Conservation (phyloP, 2,329 filamentous ascomycete species). For the Mycocentrospora acerina region DNA sequence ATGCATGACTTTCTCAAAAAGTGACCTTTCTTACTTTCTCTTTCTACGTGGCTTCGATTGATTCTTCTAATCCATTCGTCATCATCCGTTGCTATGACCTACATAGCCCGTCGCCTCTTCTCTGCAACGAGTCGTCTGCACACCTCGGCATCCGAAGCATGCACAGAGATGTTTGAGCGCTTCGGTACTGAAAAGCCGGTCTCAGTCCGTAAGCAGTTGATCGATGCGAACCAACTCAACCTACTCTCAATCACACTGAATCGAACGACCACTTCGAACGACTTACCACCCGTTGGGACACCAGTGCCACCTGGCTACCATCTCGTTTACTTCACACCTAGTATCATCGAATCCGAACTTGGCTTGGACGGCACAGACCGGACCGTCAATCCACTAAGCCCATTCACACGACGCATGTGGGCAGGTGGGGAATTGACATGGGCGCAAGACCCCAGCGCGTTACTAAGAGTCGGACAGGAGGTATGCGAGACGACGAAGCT, state of each 20-base stretch:
- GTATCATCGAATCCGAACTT: constrained; percentile 63
- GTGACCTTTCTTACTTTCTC: neutral
- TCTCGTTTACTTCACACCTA: constrained; percentile 83
- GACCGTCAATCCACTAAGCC: constrained; percentile 70
- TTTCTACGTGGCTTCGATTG: neutral
- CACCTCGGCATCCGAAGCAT: constrained; percentile 33
- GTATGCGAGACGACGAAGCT: constrained; percentile 50
- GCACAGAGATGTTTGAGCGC: constrained; percentile 32
- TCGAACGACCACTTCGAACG: constrained; percentile 22
- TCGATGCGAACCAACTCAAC: constrained; percentile 39
- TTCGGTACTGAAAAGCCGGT: constrained; percentile 30
- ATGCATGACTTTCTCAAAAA: no score
- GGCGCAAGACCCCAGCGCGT: constrained; percentile 17
- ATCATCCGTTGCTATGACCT: no score
- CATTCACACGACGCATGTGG: constrained; percentile 82
- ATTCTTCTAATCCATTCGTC: no score
- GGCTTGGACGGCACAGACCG: constrained; percentile 82
- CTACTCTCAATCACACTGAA: constrained; percentile 31
- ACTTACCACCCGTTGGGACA: constrained; percentile 24
- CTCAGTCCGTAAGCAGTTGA: constrained; percentile 30
- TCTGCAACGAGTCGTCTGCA: constrained; percentile 11
- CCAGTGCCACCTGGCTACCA: constrained; percentile 71
- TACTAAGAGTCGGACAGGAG: constrained; percentile 33
- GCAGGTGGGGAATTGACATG: constrained; percentile 77
- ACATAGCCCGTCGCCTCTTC: constrained; percentile 21